Conservation (phyloP, 495 filamentous ascomycete species). For the Podospora appendiculata region DNA sequence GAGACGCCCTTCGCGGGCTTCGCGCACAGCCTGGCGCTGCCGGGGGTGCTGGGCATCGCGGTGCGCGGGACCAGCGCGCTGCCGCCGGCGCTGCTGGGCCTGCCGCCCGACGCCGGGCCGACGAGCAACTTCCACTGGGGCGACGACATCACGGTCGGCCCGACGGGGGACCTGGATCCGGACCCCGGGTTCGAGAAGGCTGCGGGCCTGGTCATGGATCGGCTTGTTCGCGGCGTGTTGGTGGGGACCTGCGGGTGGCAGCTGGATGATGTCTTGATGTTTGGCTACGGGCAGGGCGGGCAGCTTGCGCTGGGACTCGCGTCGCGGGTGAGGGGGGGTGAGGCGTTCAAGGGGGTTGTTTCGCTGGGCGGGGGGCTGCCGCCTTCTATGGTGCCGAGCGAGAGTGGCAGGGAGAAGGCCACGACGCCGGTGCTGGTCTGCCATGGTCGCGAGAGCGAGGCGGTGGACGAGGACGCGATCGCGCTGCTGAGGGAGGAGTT, state of each 20-base stretch:
- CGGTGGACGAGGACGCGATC: constrained; percentile 56
- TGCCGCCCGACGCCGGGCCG: constrained; percentile 5
- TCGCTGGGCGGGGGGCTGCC: constrained; percentile 71
- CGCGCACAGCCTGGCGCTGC: constrained; percentile 64
- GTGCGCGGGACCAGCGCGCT: constrained; percentile 67
- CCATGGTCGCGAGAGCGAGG: constrained; percentile 54
- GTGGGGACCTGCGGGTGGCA: constrained; percentile 64
- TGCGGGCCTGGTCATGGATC: constrained; percentile 39
- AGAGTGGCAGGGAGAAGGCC: constrained; percentile 39
- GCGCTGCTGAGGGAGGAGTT: constrained; percentile 59
- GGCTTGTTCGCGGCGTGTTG: constrained; percentile 54
- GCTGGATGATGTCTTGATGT: constrained; percentile 59
- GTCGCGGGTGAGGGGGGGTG: constrained; percentile 22
- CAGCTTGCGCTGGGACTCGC: constrained; percentile 61
- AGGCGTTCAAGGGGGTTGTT: constrained; percentile 54
- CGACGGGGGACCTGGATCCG: constrained; percentile 59
- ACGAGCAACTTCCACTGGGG: constrained; percentile 71
- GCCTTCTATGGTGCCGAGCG: constrained; percentile 34
- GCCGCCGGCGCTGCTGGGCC: constrained; percentile 62
- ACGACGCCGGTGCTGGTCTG: constrained; percentile 70
- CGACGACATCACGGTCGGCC: constrained; percentile 70
- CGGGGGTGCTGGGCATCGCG: constrained; percentile 70
- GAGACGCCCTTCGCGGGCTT: constrained; percentile 62
- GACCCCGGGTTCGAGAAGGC: constrained; percentile 69
- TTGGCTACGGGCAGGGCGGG: constrained; percentile 85